Evolutionary conservation across 495 filamentous ascomycete species (phyloP), one percentile per base, ranked within the genome.

Genomic region (Penicillium salamii): DNA sequence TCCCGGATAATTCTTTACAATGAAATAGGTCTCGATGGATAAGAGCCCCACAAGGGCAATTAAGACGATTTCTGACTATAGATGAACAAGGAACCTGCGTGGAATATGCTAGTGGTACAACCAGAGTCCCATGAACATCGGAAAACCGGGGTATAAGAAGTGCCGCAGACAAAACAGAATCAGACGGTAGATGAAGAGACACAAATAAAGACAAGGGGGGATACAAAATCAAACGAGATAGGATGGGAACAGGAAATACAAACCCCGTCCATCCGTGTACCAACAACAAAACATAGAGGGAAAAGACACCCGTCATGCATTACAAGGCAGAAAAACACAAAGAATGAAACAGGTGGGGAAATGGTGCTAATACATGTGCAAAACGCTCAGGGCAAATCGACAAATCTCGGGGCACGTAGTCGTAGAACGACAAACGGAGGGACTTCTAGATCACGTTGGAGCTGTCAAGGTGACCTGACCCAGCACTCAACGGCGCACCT

Each of bases 371-470:
- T 54, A 61, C 49, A 56, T 26, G 31, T 32, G 46, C 35, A 50
- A 54, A 62, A 48, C 55, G 55, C 58, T 62, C 53, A 59, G 42
- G 52, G 45, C 38, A 56, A 50, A 57, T 55, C 13, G 41, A 56
- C 50, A 59, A 55, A 61, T 58, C 52, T 64, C 58, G 57, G 53
- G 43, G 52, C 50, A 57, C 55, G 53, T 59, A 31, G 40, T 62
- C 58, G 35, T 61, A 57, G 47, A 57, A 51, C 38, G 36, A 31
- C 14, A 11, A 36, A 29, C 14, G 7, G 21, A 2, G 21, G 31
- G 28, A 31, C 35, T 23, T 48, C 62, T 53, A 75, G 47, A 75
- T 73, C 61, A 75, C 69, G 45, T 75, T 75, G 0, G 59, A 31
- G 33, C 38, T 28, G 33, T 47, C 42, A 9, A 61, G 31, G 26